Conservation (phyloP, 495 filamentous ascomycete genomes). For the Daldinia vernicosa region DNA sequence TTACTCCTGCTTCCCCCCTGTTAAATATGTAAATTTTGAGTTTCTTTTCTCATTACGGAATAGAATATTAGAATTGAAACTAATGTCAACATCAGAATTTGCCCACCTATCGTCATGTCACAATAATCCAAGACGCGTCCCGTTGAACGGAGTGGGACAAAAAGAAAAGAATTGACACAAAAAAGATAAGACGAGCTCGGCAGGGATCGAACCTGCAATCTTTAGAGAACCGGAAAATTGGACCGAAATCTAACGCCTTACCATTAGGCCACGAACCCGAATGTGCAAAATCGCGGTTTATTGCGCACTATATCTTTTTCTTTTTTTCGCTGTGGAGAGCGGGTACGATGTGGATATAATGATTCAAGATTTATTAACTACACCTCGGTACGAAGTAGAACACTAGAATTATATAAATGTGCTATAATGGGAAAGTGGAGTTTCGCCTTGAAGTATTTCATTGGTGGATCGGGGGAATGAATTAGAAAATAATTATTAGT, state of each 20-base stretch:
- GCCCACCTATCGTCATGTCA: no score
- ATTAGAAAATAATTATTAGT: no score
- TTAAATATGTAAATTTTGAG: no score
- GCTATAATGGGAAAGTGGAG: background rate
- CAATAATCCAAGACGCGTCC: no score
- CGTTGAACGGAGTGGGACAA: background rate
- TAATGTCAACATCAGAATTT: no score
- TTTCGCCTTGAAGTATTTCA: background rate
- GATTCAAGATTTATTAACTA: no score
- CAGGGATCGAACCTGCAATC: conserved; percentile 46
- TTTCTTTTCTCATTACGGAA: no score
- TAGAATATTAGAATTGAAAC: no score
- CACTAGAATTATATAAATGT: background rate
- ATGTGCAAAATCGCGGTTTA: background rate
- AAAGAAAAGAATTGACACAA: background rate
- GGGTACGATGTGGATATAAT: background rate
- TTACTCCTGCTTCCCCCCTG: background rate
- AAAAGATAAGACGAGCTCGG: conserved; percentile 26
- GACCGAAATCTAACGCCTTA: conserved; percentile 6
- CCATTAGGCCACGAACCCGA: background rate
- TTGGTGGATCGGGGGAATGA: background rate
- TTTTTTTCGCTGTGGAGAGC: background rate
- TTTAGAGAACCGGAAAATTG: conserved; percentile 23
- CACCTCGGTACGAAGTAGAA: no score
- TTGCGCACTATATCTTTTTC: background rate